A percentile compares a stretch with the other conserved stretches of the same genome.
Evolutionary conservation across 2,329 filamentous ascomycete species (phyloP).

Genomic region (Raffaelea albimanens): DNA sequence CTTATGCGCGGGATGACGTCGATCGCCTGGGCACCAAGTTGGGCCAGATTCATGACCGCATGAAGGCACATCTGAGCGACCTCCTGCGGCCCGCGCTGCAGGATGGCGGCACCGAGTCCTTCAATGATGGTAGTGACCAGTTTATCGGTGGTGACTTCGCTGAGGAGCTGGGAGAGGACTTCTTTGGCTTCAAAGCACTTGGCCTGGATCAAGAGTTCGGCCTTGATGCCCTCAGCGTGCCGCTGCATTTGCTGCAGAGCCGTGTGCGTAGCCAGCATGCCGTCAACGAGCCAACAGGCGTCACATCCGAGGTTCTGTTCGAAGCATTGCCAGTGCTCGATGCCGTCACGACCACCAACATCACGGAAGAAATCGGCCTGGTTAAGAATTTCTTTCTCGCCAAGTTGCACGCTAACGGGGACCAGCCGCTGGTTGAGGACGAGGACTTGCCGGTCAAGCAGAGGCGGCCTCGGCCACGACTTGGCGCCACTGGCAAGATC

Average conservation of each 20-base stretch:
- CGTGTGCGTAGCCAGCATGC: conserved; percentile 80
- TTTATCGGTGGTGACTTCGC: conserved; percentile 96
- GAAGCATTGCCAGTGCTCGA: conserved; percentile 61
- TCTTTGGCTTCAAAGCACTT: conserved; percentile 95
- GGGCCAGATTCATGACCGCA: conserved; percentile 78
- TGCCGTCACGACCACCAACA: conserved; percentile 67
- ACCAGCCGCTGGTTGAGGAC: conserved; percentile 81
- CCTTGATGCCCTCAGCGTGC: conserved; percentile 78
- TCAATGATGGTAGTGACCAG: conserved; percentile 94
- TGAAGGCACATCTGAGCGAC: conserved; percentile 89
- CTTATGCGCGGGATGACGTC: conserved; percentile 88
- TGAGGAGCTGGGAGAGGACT: conserved; percentile 95
- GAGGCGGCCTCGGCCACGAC: conserved; percentile 58
- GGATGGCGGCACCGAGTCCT: conserved; percentile 74
- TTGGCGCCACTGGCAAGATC: conserved; percentile 72
- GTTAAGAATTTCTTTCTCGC: conserved; percentile 85
- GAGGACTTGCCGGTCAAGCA: conserved; percentile 93
- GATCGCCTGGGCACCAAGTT: conserved; percentile 76
- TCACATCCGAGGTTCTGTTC: conserved; percentile 53
- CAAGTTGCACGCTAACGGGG: conserved; percentile 75
- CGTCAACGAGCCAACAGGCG: conserved; percentile 56
- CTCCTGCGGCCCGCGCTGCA: conserved; percentile 81
- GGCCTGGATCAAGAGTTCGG: conserved; percentile 89
- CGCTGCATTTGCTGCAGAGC: conserved; percentile 86
- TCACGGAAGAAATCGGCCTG: conserved; percentile 74